Evolutionary conservation across 164 flowering plant species (phyloP).

Genomic region (Chloranthus sessilifolius): DNA sequence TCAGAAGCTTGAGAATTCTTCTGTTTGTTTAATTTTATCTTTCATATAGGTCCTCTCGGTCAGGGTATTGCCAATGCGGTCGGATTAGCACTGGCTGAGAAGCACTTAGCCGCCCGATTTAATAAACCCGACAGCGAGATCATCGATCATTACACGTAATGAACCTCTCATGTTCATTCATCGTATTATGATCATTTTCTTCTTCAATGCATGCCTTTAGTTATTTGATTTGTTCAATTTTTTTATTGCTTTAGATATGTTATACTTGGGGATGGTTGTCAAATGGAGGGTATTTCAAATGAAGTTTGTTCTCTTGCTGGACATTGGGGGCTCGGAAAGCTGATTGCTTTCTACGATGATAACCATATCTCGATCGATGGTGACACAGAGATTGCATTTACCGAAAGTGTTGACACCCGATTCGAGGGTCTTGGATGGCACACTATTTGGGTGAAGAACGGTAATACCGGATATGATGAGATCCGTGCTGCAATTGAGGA

Average conservation of each 20-base stretch:
- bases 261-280: slow-evolving; percentile 96
- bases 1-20: not conserved
- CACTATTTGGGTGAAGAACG: slow-evolving; percentile 96
- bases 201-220: not conserved
- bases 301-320: slow-evolving; percentile 96
- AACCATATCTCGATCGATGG: slow-evolving; percentile 98
- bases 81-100: slow-evolving; percentile 97
- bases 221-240: not conserved
- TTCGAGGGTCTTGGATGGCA: slow-evolving; percentile 99
- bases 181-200: not conserved
- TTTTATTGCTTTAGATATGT: slow-evolving; percentile 37
- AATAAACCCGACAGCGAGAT: slow-evolving; percentile 87
- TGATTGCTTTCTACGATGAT: slow-evolving; percentile 96
- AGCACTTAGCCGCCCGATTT: slow-evolving; percentile 93
- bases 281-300: slow-evolving; percentile 94
- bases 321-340: slow-evolving; percentile 98
- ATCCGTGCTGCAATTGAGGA: slow-evolving; percentile 95
- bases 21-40: not conserved
- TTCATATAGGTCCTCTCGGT: slow-evolving; percentile 85
- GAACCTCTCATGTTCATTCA: not conserved
- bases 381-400: slow-evolving; percentile 90
- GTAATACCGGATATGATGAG: slow-evolving; percentile 93
- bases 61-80: slow-evolving; percentile 97
- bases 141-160: slow-evolving; percentile 96
- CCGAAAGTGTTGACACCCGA: slow-evolving; percentile 81